Conservation (phyloP, 805 yeast species). For the Schwanniomyces vanrijiae region DNA sequence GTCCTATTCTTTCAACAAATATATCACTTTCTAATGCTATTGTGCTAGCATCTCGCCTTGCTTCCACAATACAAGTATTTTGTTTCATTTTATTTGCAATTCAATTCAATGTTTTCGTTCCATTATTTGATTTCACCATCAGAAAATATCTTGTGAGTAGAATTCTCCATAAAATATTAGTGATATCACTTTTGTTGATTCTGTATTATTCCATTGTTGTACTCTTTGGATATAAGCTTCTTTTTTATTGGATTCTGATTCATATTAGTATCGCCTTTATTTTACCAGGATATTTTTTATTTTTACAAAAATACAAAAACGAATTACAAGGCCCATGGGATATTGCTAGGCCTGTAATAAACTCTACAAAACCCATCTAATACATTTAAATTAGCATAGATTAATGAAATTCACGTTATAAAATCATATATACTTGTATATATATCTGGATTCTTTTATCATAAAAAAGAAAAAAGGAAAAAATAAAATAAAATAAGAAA, state of each 20-base stretch:
- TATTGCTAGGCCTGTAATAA: slow-evolving; percentile 69
- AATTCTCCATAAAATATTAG: slow-evolving; percentile 22
- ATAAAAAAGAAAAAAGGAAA: too few species aligned
- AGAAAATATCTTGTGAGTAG: slow-evolving; percentile 37
- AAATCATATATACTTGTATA: too few species aligned
- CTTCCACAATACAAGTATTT: slow-evolving; percentile 74
- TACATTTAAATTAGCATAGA: background rate
- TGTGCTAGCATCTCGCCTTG: slow-evolving; percentile 84
- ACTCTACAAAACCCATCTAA: slow-evolving; percentile 2
- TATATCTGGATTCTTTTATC: too few species aligned
- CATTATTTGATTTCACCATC: slow-evolving; percentile 64
- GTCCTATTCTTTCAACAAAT: slow-evolving; percentile 74
- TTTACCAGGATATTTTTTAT: slow-evolving; percentile 70
- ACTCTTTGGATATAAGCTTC: slow-evolving; percentile 22
- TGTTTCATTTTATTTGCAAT: slow-evolving; percentile 76
- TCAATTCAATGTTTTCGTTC: slow-evolving; percentile 69
- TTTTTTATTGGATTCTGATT: slow-evolving; percentile 50
- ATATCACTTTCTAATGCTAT: slow-evolving; percentile 82
- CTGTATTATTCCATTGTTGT: slow-evolving; percentile 26
- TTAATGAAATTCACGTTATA: background rate
- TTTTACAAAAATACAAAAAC: slow-evolving; percentile 74
- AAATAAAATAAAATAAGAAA: too few species aligned
- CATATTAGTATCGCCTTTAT: slow-evolving; percentile 51
- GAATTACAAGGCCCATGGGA: slow-evolving; percentile 95
- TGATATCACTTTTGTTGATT: slow-evolving; percentile 14